Evolutionary conservation across 352 stramenopile species (phyloP).

Genomic region (Peronospora destructor): DNA sequence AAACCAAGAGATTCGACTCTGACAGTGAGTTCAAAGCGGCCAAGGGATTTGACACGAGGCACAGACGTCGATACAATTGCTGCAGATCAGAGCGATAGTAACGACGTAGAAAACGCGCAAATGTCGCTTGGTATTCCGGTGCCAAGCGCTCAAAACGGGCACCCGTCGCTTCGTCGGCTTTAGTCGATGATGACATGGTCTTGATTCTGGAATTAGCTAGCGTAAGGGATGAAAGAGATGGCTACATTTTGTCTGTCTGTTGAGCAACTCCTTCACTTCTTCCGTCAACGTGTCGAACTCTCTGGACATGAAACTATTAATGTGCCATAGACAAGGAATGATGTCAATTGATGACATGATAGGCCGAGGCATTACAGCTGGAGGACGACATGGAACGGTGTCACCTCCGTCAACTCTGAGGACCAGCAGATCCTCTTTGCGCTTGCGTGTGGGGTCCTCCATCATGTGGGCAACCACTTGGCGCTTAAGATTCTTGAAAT

Average conservation of each 20-base stretch:
- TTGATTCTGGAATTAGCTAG: too few relatives aligned
- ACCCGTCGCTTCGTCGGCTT: slow-evolving; percentile 25
- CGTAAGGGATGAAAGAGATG: slow-evolving; percentile 1
- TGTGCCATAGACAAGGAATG: background rate
- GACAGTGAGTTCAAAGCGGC: background rate
- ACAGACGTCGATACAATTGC: slow-evolving; percentile 14
- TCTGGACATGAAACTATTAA: slow-evolving; percentile 31
- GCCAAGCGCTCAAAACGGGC: slow-evolving; percentile 29
- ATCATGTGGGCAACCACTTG: slow-evolving; percentile 50
- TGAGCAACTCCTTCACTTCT: slow-evolving; percentile 46
- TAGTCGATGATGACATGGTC: background rate
- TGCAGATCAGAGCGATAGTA: slow-evolving; percentile 18
- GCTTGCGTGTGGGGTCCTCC: slow-evolving; percentile 61
- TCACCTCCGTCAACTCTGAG: slow-evolving; percentile 46
- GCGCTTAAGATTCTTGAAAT: slow-evolving; percentile 60
- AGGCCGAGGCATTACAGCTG: slow-evolving; percentile 12
- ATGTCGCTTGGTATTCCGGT: slow-evolving; percentile 28
- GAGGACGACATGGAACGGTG: slow-evolving; percentile 8
- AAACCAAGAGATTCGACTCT: slow-evolving; percentile 25
- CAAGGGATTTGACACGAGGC: slow-evolving; percentile 3
- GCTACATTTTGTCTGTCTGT: slow-evolving; percentile 10
- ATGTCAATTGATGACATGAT: slow-evolving; percentile 4
- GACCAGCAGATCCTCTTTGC: slow-evolving; percentile 50
- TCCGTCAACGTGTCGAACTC: slow-evolving; percentile 67
- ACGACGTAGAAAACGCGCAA: slow-evolving; percentile 28